Evolutionary conservation across 345 rosid genomes (phyloP), one percentile per base, ranked within the genome.

Genomic region (Boechera retrofracta): DNA sequence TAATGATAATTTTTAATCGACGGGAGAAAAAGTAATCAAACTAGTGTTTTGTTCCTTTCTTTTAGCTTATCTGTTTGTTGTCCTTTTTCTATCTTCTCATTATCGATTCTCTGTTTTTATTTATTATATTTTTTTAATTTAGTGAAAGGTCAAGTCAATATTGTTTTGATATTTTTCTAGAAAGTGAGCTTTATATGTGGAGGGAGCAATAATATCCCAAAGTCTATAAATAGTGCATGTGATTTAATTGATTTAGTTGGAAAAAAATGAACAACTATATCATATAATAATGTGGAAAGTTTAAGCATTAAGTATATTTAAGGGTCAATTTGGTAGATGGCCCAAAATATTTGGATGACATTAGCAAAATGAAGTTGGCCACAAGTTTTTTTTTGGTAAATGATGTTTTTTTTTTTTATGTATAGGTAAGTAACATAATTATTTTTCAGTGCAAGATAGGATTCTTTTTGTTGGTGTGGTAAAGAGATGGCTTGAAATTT

Each of bases 41-140:
- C 80, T 51, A 53, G 75, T 68, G 74, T 74, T 26, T 36, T 70
- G 65, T 26, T 71, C 48, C 38, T 28, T 64, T 64, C n/a, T 45
- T 45, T 47, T 26, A 56, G 76, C 80, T 71, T 77, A 77, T 71
- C 76, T 77, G 80, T 71, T 64, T 64, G 7, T 64, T 64, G 76
- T 71, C 76, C 44, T 71, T 71, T 75, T 68, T 71, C 63, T 2
- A 44, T 67, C 11, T 67, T 28, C 33, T 16, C 44, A 49, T 48
- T 16, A 75, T 75, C 73, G 32, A 26, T 11, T 66, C 39, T 58
- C 59, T 36, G 0, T 7, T 11, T 51, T 38, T 61, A 0, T 29
- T 33, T 7, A 1, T 21, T 1, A 28, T 28, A 21, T 21, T 29
- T 53, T 16, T 31, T 29, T 7, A 4, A 4, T 38, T 10, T 12